A percentile compares a stretch with the other conserved stretches of the same genome.
These are phyloP conservation scores for Chaetomium tenue DNA, from an alignment of 495 filamentous ascomycete species.

Conservation along the genomic window DNA sequence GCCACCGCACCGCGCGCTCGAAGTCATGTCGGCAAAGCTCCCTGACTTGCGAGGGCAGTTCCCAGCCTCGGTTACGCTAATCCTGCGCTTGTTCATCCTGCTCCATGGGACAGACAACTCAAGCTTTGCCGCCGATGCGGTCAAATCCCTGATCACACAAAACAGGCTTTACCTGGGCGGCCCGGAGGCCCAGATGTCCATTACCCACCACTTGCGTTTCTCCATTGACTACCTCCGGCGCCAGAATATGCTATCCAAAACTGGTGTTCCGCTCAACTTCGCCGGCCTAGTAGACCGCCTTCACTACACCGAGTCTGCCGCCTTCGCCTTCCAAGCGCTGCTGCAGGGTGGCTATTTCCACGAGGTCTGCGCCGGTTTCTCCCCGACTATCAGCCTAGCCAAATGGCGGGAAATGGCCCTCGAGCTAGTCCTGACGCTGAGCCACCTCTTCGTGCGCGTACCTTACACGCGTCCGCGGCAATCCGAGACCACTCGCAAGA, in stretches of 20 bases:
- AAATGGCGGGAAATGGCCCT: constrained; percentile 28
- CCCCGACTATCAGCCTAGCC: constrained; percentile 29
- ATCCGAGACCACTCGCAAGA: constrained; percentile 6
- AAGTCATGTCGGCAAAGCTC: constrained; percentile 66
- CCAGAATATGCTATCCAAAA: constrained; percentile 58
- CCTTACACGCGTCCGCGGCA: constrained; percentile 12
- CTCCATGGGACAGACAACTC: constrained; percentile 63
- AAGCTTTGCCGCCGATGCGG: constrained; percentile 56
- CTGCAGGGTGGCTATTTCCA: constrained; percentile 68
- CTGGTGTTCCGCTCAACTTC: constrained; percentile 67
- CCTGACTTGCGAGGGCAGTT: constrained; percentile 76
- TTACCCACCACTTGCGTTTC: constrained; percentile 73
- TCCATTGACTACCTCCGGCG: constrained; percentile 76
- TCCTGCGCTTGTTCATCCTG: constrained; percentile 65
- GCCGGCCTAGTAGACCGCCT: constrained; percentile 64
- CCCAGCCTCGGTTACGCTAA: constrained; percentile 68
- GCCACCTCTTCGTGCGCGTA: constrained; percentile 58
- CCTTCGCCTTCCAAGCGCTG: constrained; percentile 72
- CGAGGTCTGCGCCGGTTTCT: constrained; percentile 54
- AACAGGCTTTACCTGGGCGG: constrained; percentile 68
- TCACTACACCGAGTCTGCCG: constrained; percentile 67
- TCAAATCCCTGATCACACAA: constrained; percentile 66
- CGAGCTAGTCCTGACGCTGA: constrained; percentile 63
- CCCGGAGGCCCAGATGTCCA: constrained; percentile 56
- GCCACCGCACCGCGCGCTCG: constrained; percentile 51